phyloP scores from a whole-genome alignment of 345 rosid species.

The Bruguiera sexangula region DNA sequence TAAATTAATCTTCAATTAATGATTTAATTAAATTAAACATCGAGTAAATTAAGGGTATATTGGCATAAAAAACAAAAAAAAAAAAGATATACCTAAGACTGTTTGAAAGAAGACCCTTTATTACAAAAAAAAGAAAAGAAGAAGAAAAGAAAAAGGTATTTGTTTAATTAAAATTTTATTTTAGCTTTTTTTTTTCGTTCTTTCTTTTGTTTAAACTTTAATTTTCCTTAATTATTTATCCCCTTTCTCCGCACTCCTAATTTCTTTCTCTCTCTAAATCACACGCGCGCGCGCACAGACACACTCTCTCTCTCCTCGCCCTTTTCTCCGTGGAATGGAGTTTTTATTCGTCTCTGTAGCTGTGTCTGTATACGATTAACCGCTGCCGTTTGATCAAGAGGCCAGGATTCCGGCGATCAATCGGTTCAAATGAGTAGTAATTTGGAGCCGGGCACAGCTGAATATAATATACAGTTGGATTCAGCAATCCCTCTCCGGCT shows the following conservation, averaged over 20 bases:
- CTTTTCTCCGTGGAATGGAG: not conserved
- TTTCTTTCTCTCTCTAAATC: not conserved
- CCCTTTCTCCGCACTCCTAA: not conserved
- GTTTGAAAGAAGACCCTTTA: no score
- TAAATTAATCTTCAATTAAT: no score
- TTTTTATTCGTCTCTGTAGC: not conserved
- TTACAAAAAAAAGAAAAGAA: no score
- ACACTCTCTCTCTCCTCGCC: not conserved
- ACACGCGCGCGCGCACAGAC: no score
- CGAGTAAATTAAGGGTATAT: no score
- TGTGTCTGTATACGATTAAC: not conserved
- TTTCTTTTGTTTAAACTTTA: not conserved
- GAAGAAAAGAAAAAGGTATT: no score
- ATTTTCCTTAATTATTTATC: conserved; percentile 9
- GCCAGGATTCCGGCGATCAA: conserved; percentile 10
- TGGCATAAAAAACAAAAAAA: no score
- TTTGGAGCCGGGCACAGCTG: not conserved
- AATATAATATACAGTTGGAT: conserved; percentile 10
- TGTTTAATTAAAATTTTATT: no score
- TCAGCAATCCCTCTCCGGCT: not conserved
- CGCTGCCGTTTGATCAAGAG: not conserved
- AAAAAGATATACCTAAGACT: no score
- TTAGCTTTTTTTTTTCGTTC: no score
- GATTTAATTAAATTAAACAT: no score
- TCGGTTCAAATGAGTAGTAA: conserved; percentile 11